Evolutionary conservation across 371 early-diverging fungal genomes (phyloP).

Genomic region (Circinella umbellata): DNA sequence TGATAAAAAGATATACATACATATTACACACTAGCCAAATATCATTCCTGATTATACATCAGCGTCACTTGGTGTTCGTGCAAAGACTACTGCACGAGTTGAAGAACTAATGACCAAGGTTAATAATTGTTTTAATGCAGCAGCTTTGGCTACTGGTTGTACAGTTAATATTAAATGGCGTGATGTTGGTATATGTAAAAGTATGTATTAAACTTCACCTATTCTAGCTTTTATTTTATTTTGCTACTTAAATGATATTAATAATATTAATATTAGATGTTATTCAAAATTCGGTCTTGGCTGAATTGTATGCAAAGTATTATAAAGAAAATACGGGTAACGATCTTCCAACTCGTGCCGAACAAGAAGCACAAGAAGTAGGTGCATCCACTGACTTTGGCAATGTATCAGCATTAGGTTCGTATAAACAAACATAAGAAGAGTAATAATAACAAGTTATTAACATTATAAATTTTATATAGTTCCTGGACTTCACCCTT

Average conservation of each 20-base stretch:
- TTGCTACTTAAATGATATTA: too few species aligned
- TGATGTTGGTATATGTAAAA: constrained; percentile 40
- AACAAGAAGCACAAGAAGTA: constrained; percentile 35
- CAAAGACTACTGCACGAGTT: constrained; percentile 51
- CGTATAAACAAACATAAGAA: constrained; percentile 33
- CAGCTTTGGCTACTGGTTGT: constrained; percentile 74
- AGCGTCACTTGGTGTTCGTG: constrained; percentile 61
- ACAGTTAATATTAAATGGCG: constrained; percentile 59
- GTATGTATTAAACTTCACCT: background rate
- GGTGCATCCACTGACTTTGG: constrained; percentile 80
- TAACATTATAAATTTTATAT: constrained; percentile 36
- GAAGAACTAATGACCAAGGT: constrained; percentile 51
- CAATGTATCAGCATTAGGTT: constrained; percentile 61
- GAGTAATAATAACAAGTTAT: too few species aligned
- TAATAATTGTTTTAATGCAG: constrained; percentile 64
- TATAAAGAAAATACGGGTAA: constrained; percentile 51
- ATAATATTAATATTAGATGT: constrained; percentile 29
- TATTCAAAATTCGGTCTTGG: constrained; percentile 61
- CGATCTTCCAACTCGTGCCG: constrained; percentile 37
- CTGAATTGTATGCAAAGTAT: constrained; percentile 58
- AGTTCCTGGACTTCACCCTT: constrained; percentile 46
- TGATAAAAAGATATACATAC: too few species aligned
- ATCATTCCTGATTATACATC: constrained; percentile 68
- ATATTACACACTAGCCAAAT: constrained; percentile 19
- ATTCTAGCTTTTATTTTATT: background rate